A percentile compares a stretch with the other conserved stretches of the same genome.
Conservation (phyloP, 2,329 filamentous ascomycete species). For the Dichotomopilus funicola region DNA sequence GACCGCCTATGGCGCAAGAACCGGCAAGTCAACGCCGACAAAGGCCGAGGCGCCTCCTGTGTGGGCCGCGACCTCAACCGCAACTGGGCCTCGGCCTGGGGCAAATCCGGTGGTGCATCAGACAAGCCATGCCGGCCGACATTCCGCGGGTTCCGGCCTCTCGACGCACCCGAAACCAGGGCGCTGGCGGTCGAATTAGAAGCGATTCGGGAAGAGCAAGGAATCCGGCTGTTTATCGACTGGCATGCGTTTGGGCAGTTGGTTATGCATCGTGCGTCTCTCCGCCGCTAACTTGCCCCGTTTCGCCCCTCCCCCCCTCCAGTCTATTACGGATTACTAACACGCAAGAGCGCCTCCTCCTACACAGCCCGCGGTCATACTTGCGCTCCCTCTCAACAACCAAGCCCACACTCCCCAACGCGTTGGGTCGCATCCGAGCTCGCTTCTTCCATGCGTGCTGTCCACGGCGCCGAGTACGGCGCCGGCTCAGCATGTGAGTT, state of each 20-base stretch:
- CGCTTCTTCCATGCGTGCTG: conserved; percentile 43
- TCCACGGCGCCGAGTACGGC: conserved; percentile 35
- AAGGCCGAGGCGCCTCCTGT: conserved; percentile 30
- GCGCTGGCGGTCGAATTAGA: conserved; percentile 31
- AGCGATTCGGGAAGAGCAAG: conserved; percentile 34
- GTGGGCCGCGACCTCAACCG: conserved; percentile 51
- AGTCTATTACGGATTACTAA: no score
- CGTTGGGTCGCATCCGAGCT: conserved; percentile 41
- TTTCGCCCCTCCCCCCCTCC: no score
- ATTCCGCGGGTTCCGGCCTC: conserved; percentile 38
- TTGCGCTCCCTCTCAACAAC: not conserved
- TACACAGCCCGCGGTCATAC: not conserved
- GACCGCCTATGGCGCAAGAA: conserved; percentile 59
- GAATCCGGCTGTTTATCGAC: conserved; percentile 57
- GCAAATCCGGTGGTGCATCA: conserved; percentile 42
- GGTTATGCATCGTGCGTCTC: conserved; percentile 54
- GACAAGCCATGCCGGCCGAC: conserved; percentile 45
- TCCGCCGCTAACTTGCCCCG: no score
- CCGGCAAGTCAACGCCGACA: conserved; percentile 33
- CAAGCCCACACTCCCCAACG: conserved; percentile 32
- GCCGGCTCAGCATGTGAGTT: conserved; percentile 29
- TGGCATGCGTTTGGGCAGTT: conserved; percentile 58
- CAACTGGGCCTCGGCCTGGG: conserved; percentile 54
- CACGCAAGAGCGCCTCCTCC: not conserved
- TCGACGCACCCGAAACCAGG: conserved; percentile 40